These are phyloP conservation scores for Amanita thiersii DNA, from an alignment of 768 basidiomycete species.

Conservation along the genomic window DNA sequence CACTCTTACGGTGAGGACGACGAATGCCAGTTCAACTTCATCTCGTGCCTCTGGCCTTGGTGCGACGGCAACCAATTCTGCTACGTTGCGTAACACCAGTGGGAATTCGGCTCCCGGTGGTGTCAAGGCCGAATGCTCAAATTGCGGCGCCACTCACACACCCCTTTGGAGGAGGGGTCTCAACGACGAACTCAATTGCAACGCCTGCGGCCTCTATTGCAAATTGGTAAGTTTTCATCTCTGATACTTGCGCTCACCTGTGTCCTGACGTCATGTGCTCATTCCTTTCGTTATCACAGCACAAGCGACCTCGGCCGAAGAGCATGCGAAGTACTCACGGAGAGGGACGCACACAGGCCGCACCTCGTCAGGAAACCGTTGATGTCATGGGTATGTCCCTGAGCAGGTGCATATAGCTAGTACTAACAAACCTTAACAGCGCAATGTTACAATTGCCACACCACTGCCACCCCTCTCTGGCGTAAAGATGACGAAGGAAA, in stretches of 20 bases:
- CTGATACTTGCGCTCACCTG: too few relatives aligned
- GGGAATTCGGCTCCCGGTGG: slow-evolving; percentile 42
- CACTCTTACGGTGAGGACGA: slow-evolving; percentile 54
- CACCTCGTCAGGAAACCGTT: slow-evolving; percentile 60
- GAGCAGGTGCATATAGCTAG: slow-evolving; percentile 20
- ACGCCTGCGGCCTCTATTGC: slow-evolving; percentile 83
- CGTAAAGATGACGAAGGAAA: slow-evolving; percentile 88
- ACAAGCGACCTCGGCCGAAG: slow-evolving; percentile 84
- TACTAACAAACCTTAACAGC: slow-evolving; percentile 35
- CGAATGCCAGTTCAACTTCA: slow-evolving; percentile 30
- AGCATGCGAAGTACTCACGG: slow-evolving; percentile 75
- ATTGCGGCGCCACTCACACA: slow-evolving; percentile 84
- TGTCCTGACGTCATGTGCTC: too few relatives aligned
- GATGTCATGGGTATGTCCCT: slow-evolving; percentile 60
- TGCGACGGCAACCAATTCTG: slow-evolving; percentile 54
- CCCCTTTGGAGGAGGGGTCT: slow-evolving; percentile 82
- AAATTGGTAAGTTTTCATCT: slow-evolving; percentile 51
- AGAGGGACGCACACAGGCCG: slow-evolving; percentile 57
- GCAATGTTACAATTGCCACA: slow-evolving; percentile 87
- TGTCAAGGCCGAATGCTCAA: slow-evolving; percentile 78
- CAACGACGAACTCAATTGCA: slow-evolving; percentile 86
- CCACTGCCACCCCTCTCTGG: slow-evolving; percentile 84
- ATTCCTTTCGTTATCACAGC: slow-evolving; percentile 35
- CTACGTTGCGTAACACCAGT: slow-evolving; percentile 25
- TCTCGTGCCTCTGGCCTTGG: slow-evolving; percentile 53